Evolutionary conservation across 2,329 filamentous ascomycete genomes (phyloP), one percentile per base, ranked within the genome.

Genomic region (Pyricularia sp.): DNA sequence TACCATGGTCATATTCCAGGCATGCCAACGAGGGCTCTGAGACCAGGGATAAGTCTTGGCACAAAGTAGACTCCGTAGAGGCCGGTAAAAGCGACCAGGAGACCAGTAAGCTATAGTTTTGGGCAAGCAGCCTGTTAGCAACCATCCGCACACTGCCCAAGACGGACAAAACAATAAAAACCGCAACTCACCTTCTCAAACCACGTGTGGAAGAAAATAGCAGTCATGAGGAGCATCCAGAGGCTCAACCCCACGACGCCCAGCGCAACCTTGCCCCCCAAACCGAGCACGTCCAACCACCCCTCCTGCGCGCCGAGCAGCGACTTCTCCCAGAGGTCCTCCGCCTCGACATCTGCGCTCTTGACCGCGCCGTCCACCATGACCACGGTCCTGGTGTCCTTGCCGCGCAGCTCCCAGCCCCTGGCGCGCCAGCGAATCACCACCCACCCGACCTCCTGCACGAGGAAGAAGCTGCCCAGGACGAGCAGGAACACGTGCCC

Each of bases 171-270:
- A 67, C 59, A 26, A 30, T 6, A 1, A 28, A 5, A 26, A 2
- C 4, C n/a, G n/a, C 77, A 84, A 84, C 75, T 64, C 23, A 68
- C 67, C 67, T 98, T 99, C 82, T 99, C 95, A 74, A 96, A 90
- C 94, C 94, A 98, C 0, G 95, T 99, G 79, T 99, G 95, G 76
- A 99, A 99, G 84, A 94, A 99, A 58, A 96, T 94, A 2, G 94
- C 94, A 59, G 95, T 99, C 95, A 99, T 99, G 71, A 98, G 84
- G 77, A 99, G 79, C 95, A 99, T 99, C 92, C 95, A 98, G 82
- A 90, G 86, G 76, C 90, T 92, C 76, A 97, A 75, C 0, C 79
- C 88, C 23, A 91, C 85, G 30, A 97, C 87, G 0, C 76, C 84
- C 28, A 85, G 79, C 71, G 89, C 86, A 72, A 90, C 81, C 83